Evolutionary conservation across 2,329 filamentous ascomycete genomes (phyloP).

Genomic region (Arthrobotrys pseudoclavata): DNA sequence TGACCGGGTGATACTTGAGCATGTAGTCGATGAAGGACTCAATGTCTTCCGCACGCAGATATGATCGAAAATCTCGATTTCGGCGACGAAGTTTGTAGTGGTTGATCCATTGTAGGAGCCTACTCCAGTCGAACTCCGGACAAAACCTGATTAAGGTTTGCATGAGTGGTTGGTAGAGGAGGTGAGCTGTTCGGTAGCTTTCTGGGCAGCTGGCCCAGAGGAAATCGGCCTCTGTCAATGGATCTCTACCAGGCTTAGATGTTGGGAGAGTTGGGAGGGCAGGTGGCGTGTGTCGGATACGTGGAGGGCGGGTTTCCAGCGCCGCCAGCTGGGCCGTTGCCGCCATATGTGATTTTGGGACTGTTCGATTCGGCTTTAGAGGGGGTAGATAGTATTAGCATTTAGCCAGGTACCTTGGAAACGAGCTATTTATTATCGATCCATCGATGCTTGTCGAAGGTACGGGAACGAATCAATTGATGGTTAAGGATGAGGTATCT

Average conservation of each 20-base stretch:
- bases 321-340: constrained; percentile 13
- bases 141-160: constrained; percentile 35
- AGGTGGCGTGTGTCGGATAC: constrained; percentile 5
- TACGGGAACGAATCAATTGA: neutral
- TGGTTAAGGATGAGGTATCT: neutral
- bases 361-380: constrained; percentile 1
- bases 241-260: constrained; percentile 30
- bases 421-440: neutral
- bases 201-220: constrained; percentile 31
- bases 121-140: constrained; percentile 50
- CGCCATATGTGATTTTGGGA: constrained; percentile 18
- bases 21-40: constrained; percentile 58
- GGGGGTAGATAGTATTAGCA: constrained; percentile 1
- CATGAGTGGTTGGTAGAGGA: constrained; percentile 45
- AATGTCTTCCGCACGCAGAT: constrained; percentile 46
- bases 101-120: constrained; percentile 43
- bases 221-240: constrained; percentile 14
- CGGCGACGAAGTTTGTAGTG: constrained; percentile 47
- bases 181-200: constrained; percentile 25
- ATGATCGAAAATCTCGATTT: constrained; percentile 39
- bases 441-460: constrained; percentile 11
- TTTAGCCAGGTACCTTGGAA: neutral
- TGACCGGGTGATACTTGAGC: constrained; percentile 49
- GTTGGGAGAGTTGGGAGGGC: constrained; percentile 19
- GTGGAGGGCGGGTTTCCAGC: constrained; percentile 13